A percentile compares a stretch with the other conserved stretches of the same genome.
These are phyloP conservation scores for Colletotrichum sp. DNA, from an alignment of 2,329 filamentous ascomycete genomes.

Conservation along the genomic window DNA sequence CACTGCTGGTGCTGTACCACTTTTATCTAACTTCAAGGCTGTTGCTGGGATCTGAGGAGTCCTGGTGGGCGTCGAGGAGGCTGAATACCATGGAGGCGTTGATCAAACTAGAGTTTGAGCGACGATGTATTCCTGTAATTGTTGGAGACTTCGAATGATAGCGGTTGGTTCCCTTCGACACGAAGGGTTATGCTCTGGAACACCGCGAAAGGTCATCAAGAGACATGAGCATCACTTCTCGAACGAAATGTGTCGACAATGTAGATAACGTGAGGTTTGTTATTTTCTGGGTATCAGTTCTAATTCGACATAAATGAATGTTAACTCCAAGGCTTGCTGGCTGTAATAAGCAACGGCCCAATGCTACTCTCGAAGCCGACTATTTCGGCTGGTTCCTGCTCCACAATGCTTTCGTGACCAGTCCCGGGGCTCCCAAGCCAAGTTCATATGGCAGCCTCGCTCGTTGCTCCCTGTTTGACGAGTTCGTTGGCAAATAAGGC, in stretches of 20 bases:
- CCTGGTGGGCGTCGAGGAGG: slow-evolving; percentile 31
- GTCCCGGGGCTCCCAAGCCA: slow-evolving; percentile 6
- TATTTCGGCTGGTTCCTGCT: background rate
- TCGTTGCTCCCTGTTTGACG: background rate
- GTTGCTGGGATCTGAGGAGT: slow-evolving; percentile 20
- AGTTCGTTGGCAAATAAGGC: slow-evolving; percentile 5
- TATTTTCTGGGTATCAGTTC: background rate
- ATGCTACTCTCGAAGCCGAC: background rate
- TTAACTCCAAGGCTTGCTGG: background rate
- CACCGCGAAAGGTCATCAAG: too few relatives aligned
- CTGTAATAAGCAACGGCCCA: background rate
- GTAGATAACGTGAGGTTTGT: background rate
- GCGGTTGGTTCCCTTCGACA: background rate
- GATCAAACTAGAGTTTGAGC: background rate
- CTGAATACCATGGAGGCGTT: slow-evolving; percentile 22
- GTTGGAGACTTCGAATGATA: background rate
- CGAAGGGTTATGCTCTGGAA: too few relatives aligned
- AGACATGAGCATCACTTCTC: too few relatives aligned
- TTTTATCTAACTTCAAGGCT: slow-evolving; percentile 27
- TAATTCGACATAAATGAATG: background rate
- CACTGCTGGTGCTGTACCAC: slow-evolving; percentile 30
- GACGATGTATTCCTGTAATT: background rate
- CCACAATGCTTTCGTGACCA: background rate
- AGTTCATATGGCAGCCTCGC: background rate
- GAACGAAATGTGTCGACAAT: background rate